Evolutionary conservation across 352 stramenopile species (phyloP), one percentile per base, ranked within the genome.

Genomic region (Pythium monospermum): DNA sequence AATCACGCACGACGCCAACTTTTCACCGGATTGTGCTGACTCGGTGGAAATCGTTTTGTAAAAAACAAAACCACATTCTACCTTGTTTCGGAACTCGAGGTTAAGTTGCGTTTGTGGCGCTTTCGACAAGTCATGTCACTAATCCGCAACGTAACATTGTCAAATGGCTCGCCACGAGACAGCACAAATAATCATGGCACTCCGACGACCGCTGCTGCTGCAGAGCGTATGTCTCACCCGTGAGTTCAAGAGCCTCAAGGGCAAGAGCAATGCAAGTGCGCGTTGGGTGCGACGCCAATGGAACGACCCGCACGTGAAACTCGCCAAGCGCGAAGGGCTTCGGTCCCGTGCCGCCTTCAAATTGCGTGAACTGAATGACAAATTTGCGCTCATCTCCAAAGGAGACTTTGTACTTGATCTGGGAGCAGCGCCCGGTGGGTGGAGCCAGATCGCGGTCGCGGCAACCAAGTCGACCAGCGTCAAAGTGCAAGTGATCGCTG

Each of bases 251-350:
- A 93, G 82, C 55, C 82, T 91, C 46, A 85, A 83, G 36, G 82
- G 82, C 39, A 94, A 91, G 72, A 89, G 71, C 33, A 89, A 80
- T 46, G 78, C 77, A 36, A 92, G 79, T 31, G 83, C 85, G 46
- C 81, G 83, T 27, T 95, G 85, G 85, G 73, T 95, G 41, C 67
- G 76, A 15, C 83, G 85, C 10, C 85, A 95, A 63, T 90, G 79
- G 75, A 86, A 64, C 55, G 85, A 95, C 44, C 85, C 81, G 32
- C 57, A 86, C 31, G 85, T 95, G 23, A 91, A 92, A 44, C 76
- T 91, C 59, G 79, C 83, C 59, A 92, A 93, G 57, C 76, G 80
- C 40, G 79, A 91, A 38, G 83, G 80, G 11, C 69, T 91, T 18
- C 79, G 85, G 21, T 93, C 83, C 13, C 75, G 85, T 12, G 80